These are phyloP conservation scores for Cystoisospora suis DNA, from an alignment of 169 alveolate species.

Conservation along the genomic window DNA sequence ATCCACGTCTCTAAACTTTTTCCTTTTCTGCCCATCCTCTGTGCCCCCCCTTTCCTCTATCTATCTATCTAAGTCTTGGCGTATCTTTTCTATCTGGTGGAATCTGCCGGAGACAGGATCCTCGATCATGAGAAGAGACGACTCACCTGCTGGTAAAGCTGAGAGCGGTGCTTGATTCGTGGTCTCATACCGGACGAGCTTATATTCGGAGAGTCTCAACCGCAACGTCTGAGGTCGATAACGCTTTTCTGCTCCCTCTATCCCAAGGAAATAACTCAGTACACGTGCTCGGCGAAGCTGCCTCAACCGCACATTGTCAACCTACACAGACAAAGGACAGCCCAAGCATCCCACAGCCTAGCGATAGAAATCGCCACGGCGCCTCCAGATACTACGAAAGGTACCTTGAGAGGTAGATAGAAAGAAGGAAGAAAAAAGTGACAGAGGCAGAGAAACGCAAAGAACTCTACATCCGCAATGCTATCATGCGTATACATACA, in stretches of 20 bases:
- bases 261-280: constrained; percentile 70
- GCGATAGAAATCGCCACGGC: too few species aligned
- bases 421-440: neutral
- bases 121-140: neutral
- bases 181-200: constrained; percentile 65
- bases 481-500: neutral
- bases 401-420: too few species aligned
- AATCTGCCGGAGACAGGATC: neutral
- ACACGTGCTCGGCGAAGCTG: constrained; percentile 65
- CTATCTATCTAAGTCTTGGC: too few species aligned
- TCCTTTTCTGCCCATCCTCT: too few species aligned
- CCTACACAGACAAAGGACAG: too few species aligned
- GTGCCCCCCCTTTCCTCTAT: too few species aligned
- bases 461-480: neutral
- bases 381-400: too few species aligned
- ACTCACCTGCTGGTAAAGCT: constrained; percentile 77
- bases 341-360: too few species aligned
- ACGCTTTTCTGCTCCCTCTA: neutral
- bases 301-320: constrained; percentile 70
- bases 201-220: constrained; percentile 43
- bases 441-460: neutral
- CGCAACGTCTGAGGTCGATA: constrained; percentile 68
- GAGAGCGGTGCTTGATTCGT: constrained; percentile 68
- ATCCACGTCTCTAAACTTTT: too few species aligned
- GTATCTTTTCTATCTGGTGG: too few species aligned